Base-by-base conservation (phyloP, 2,329 filamentous ascomycete genomes). In the Ophiostoma montium region DNA sequence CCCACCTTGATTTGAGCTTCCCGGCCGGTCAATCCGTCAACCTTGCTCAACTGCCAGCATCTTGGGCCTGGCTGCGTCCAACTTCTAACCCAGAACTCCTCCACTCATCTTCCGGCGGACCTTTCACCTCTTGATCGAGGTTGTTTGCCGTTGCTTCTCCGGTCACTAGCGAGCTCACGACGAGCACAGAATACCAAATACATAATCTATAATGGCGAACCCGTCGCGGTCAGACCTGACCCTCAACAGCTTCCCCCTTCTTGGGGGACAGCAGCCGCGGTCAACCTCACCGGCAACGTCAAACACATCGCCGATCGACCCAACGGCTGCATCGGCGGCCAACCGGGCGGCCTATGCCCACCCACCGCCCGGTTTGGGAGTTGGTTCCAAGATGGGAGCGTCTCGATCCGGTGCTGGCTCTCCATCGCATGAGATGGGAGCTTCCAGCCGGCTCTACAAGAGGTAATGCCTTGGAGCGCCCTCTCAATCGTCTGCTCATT, bases 131-230 rank as follows among this genome's bases (percentile, higher is more conserved):
- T 27, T 15, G 38, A 42, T n/a, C 10, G 38, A 42, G 38, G 36
- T 23, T 23, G n/a, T 42, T 42, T 30, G 39, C 39, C n/a, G 30
- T 15, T 42, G 16, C 15, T 15, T 44, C 23, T 15, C 9, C 27
- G 41, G 41, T n/a, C 41, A 44, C 12, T 15, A n/a, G 42, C 19
- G n/a, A 44, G 30, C 42, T 44, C 42, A 19, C 30, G 27, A 44
- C 42, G 42, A 44, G 42, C 42, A 19, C 30, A 6, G 15, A 44
- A 18, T n/a, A 12, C 16, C 4, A n/a, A 69, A 68, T 66, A 68
- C 62, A 70, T 86, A 88, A 88, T 88, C 73, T 77, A 88, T 90
- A 88, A 94, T 95, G 88, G 84, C 86, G 74, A 86, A 78, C 69
- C 75, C n/a, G 31, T 15, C 82, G 66, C 83, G 87, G 77, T 79